Conservation (phyloP, 2,329 filamentous ascomycete genomes). For the Pseudohalonectria lignicola region DNA sequence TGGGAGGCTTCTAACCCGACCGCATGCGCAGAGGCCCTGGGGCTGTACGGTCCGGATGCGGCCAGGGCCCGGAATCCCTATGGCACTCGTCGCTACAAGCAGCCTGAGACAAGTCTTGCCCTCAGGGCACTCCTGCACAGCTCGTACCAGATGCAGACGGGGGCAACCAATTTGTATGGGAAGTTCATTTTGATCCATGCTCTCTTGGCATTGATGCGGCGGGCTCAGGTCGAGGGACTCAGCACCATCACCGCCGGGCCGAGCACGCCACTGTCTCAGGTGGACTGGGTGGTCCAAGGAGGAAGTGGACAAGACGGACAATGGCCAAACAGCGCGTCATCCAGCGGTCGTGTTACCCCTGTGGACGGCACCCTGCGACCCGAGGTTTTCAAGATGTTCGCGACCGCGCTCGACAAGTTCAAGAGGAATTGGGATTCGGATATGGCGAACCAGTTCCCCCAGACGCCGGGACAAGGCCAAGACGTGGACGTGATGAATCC, state of each 20-base stretch:
- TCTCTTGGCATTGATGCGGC: constrained; percentile 49
- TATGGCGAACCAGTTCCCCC: constrained; percentile 56
- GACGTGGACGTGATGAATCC: constrained; percentile 28
- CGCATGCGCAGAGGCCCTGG: constrained; percentile 55
- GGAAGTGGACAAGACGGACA: constrained; percentile 17
- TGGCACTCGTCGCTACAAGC: constrained; percentile 52
- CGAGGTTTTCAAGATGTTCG: constrained; percentile 33
- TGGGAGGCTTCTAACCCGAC: constrained; percentile 54
- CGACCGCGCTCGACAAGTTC: constrained; percentile 57
- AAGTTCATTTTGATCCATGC: constrained; percentile 67
- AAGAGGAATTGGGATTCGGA: constrained; percentile 63
- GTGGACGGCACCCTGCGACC: constrained; percentile 30
- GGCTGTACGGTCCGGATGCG: constrained; percentile 45
- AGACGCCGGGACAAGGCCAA: constrained; percentile 17
- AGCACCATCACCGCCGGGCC: constrained; percentile 24
- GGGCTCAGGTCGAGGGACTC: constrained; percentile 28
- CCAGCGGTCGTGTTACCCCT: constrained; percentile 34
- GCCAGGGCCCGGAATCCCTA: constrained; percentile 46
- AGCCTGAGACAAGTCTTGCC: constrained; percentile 52
- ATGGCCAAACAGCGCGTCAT: constrained; percentile 31
- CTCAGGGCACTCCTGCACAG: constrained; percentile 50
- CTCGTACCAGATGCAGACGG: constrained; percentile 47
- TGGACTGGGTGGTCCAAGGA: constrained; percentile 30
- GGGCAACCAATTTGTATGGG: constrained; percentile 59
- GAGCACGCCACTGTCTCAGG: constrained; percentile 45